These are phyloP conservation scores for Aphanomyces astaci DNA, from an alignment of 352 stramenopile genomes.

Conservation along the genomic window DNA sequence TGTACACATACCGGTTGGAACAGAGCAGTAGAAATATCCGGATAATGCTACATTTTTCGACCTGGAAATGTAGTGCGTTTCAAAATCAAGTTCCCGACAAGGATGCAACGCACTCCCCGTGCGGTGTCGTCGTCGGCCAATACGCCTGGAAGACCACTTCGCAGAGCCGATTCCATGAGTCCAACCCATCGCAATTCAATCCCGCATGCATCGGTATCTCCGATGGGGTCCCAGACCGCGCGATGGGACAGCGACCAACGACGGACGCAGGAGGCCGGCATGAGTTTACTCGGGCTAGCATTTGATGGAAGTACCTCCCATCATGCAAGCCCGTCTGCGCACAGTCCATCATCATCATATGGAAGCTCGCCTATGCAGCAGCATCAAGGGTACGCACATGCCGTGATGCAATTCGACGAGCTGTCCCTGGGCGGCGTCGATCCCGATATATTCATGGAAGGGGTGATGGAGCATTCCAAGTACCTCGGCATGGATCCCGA, in stretches of 20 bases:
- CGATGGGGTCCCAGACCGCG: background rate
- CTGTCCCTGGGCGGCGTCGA: slow-evolving; percentile 42
- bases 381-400: background rate
- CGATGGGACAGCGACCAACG: slow-evolving; percentile 16
- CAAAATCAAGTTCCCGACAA: background rate
- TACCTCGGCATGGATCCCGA: slow-evolving; percentile 58
- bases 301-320: background rate
- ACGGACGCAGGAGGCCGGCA: slow-evolving; percentile 3
- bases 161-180: slow-evolving; percentile 4
- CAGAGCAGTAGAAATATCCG: background rate
- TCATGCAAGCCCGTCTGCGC: background rate
- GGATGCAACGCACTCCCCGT: slow-evolving; percentile 6
- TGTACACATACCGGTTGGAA: too few species aligned
- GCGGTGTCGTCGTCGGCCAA: background rate
- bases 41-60: background rate
- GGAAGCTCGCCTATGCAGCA: background rate
- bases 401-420: background rate
- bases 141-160: background rate
- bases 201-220: background rate
- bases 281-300: slow-evolving; percentile 16
- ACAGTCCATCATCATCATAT: background rate
- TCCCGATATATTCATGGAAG: slow-evolving; percentile 62
- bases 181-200: background rate
- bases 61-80: background rate
- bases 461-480: slow-evolving; percentile 61